These are phyloP conservation scores for Epicoccum nigrum DNA, from an alignment of 2,329 filamentous ascomycete genomes.

Conservation along the genomic window DNA sequence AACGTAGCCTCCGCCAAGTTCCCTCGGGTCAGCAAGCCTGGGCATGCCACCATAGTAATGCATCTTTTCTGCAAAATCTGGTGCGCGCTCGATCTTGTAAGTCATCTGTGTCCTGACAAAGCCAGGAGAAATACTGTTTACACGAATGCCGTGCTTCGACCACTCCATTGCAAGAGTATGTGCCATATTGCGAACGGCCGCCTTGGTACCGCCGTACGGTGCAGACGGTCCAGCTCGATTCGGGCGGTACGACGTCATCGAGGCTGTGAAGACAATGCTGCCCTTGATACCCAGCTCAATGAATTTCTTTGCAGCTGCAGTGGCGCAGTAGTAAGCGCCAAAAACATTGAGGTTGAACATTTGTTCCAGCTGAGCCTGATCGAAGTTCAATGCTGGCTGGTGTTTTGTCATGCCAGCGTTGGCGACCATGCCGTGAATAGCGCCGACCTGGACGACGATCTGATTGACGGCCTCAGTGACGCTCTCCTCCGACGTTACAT, in stretches of 20 bases:
- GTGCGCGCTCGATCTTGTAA: conserved; percentile 56
- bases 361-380: conserved; percentile 55
- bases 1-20: conserved; percentile 58
- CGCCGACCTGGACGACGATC: conserved; percentile 55
- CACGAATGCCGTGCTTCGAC: conserved; percentile 79
- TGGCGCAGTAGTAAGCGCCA: conserved; percentile 55
- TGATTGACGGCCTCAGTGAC: conserved; percentile 54
- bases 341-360: conserved; percentile 58
- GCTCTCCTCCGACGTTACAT: conserved; percentile 57
- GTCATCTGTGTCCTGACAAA: conserved; percentile 79
- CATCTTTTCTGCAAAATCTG: conserved; percentile 60
- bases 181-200: conserved; percentile 52
- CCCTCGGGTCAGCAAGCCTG: conserved; percentile 58
- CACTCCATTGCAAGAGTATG: conserved; percentile 77
- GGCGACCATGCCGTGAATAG: conserved; percentile 59
- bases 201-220: conserved; percentile 53
- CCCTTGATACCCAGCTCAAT: conserved; percentile 56
- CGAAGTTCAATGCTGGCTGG: conserved; percentile 60
- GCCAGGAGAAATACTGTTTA: conserved; percentile 83
- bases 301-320: conserved; percentile 54
- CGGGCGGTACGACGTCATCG: conserved; percentile 58
- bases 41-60: conserved; percentile 63
- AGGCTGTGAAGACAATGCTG: conserved; percentile 57
- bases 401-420: conserved; percentile 61
- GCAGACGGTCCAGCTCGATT: conserved; percentile 60